phyloP scores from a whole-genome alignment of 2,329 filamentous ascomycete species.

The Colletotrichum spaethianum region DNA sequence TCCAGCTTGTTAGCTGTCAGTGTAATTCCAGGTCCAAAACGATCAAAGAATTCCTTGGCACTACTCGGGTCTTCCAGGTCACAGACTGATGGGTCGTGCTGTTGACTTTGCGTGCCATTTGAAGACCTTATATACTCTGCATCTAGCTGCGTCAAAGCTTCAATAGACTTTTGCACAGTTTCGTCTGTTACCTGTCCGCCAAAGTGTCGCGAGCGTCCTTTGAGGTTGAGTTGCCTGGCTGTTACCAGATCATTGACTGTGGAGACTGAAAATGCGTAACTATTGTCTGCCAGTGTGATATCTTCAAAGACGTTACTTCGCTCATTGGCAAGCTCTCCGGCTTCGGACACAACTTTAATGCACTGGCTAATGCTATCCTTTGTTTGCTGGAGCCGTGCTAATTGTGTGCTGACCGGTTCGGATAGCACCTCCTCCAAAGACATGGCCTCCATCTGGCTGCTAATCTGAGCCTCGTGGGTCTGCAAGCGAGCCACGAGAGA shows the following conservation, averaged over 20 bases:
- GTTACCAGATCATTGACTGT: constrained; percentile 46
- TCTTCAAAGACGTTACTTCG: constrained; percentile 47
- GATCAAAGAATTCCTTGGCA: background rate
- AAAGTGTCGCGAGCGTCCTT: constrained; percentile 9
- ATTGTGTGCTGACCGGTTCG: constrained; percentile 23
- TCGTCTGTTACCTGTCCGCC: constrained; percentile 23
- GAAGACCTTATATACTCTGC: constrained; percentile 5
- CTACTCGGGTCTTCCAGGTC: background rate
- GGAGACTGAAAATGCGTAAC: constrained; percentile 45
- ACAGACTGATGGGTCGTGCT: background rate
- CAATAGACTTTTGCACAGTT: constrained; percentile 23
- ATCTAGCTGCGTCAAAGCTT: constrained; percentile 18
- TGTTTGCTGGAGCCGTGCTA: constrained; percentile 43
- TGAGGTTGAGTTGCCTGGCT: constrained; percentile 44
- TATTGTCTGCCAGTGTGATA: constrained; percentile 44
- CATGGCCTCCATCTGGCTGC: constrained; percentile 41
- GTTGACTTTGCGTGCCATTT: background rate
- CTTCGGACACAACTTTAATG: constrained; percentile 44
- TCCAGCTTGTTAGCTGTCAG: background rate
- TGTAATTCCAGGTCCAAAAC: constrained; percentile 1
- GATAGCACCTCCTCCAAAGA: constrained; percentile 32
- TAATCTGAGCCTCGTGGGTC: constrained; percentile 40
- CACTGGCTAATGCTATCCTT: constrained; percentile 44
- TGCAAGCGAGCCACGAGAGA: constrained; percentile 40
- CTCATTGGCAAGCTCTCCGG: constrained; percentile 40